Evolutionary conservation across 345 rosid genomes (phyloP).

Genomic region (Punica granatum): DNA sequence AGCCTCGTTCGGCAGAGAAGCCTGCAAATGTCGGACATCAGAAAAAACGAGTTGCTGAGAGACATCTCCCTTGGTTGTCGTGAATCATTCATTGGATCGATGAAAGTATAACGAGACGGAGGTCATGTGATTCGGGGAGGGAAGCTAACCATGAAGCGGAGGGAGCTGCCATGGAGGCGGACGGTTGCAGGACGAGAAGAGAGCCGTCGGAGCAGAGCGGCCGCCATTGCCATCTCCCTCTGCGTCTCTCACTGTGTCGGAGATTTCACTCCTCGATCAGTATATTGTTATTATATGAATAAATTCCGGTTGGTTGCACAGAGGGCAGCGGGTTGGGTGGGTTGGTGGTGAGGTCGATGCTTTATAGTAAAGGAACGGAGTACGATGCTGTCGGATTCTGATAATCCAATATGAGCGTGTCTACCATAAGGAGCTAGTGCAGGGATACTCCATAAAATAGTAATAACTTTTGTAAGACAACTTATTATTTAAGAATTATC

Average conservation of each 20-base stretch:
- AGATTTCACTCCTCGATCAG: background rate
- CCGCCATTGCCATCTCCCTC: slow-evolving; percentile 37
- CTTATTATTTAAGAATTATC: too few relatives aligned
- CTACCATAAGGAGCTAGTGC: too few relatives aligned
- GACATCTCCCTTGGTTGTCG: background rate
- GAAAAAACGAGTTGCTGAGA: background rate
- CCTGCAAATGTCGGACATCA: slow-evolving; percentile 35
- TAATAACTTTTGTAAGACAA: too few relatives aligned
- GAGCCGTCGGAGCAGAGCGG: slow-evolving; percentile 52
- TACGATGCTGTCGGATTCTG: slow-evolving; percentile 1
- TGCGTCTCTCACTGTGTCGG: slow-evolving; percentile 3
- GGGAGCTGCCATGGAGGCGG: slow-evolving; percentile 31
- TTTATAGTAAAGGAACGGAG: background rate
- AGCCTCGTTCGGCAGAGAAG: slow-evolving; percentile 49
- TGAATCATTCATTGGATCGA: background rate
- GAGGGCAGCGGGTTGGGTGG: slow-evolving; percentile 4
- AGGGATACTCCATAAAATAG: too few relatives aligned
- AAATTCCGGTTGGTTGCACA: slow-evolving; percentile 4
- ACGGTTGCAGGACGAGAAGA: slow-evolving; percentile 48
- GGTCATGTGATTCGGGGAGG: background rate
- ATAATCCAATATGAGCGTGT: too few relatives aligned
- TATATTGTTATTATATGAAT: background rate
- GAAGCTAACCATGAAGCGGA: slow-evolving; percentile 37
- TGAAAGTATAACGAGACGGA: background rate
- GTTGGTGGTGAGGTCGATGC: slow-evolving; percentile 15